phyloP scores from a whole-genome alignment of 2,329 filamentous ascomycete species.

The Aspergillus cejpii region DNA sequence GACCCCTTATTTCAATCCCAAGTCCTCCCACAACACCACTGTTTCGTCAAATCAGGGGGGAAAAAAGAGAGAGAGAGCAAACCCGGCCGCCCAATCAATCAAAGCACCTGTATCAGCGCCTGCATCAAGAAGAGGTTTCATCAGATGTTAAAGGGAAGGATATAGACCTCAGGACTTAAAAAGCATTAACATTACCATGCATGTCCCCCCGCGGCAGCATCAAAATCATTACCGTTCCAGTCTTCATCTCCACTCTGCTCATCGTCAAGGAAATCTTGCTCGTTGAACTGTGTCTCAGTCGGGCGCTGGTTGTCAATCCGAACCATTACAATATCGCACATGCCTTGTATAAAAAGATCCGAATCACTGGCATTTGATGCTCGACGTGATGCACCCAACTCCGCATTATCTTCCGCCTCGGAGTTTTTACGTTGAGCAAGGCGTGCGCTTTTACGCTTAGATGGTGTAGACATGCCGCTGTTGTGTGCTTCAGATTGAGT shows the following conservation, averaged over 20 bases:
- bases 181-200: conserved; percentile 16
- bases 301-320: conserved; percentile 58
- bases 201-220: conserved; percentile 17
- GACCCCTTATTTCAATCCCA: no score
- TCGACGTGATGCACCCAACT: conserved; percentile 5
- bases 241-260: conserved; percentile 57
- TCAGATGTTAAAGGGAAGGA: no score
- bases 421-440: conserved; percentile 27
- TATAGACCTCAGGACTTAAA: no score
- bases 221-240: conserved; percentile 49
- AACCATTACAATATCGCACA: conserved; percentile 54
- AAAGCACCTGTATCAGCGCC: no score
- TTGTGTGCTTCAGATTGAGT: conserved; percentile 11
- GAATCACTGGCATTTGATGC: conserved; percentile 8
- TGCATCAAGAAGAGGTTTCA: no score
- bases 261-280: conserved; percentile 55
- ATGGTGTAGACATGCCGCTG: conserved; percentile 16
- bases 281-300: conserved; percentile 51
- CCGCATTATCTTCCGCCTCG: conserved; percentile 22
- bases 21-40: no score
- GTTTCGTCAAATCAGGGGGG: no score
- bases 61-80: no score
- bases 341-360: conserved; percentile 44
- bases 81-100: no score
- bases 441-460: conserved; percentile 38